A percentile compares a stretch with the other conserved stretches of the same genome.
Conservation (phyloP, 441 rosid genomes). For the Croton setiger region DNA sequence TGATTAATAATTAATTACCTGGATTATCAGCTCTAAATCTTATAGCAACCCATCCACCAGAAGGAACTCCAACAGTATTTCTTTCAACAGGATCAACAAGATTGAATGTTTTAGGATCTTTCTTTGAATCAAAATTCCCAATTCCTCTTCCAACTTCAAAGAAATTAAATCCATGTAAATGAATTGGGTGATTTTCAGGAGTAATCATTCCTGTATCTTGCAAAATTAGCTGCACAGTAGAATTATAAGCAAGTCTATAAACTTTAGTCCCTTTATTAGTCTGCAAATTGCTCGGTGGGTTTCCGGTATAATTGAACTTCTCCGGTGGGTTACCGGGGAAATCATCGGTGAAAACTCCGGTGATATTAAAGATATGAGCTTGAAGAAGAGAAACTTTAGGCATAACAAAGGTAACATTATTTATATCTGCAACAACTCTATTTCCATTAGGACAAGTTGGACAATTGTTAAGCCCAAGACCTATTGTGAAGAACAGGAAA, state of each 20-base stretch:
- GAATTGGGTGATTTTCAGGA: conserved; percentile 79
- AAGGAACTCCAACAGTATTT: conserved; percentile 57
- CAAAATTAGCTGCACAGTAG: conserved; percentile 68
- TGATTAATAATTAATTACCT: conserved; percentile 35
- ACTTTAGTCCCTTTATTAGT: conserved; percentile 64
- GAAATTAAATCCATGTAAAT: conserved; percentile 74
- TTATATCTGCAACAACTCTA: conserved; percentile 61
- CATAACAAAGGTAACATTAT: conserved; percentile 79
- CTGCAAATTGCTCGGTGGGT: conserved; percentile 47
- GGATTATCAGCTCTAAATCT: conserved; percentile 62
- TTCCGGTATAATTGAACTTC: conserved; percentile 57
- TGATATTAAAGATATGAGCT: conserved; percentile 68
- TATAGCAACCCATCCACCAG: conserved; percentile 69
- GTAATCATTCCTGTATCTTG: conserved; percentile 78
- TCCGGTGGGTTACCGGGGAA: conserved; percentile 63
- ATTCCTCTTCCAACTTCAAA: conserved; percentile 55
- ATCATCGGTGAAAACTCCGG: conserved; percentile 78
- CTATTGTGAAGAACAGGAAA: conserved; percentile 57
- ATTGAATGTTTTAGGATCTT: conserved; percentile 47
- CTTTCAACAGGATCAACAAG: conserved; percentile 60
- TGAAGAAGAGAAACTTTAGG: conserved; percentile 68
- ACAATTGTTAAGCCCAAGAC: conserved; percentile 68
- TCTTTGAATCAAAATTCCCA: conserved; percentile 49
- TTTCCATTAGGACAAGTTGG: conserved; percentile 62
- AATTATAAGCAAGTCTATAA: conserved; percentile 60